These are phyloP conservation scores for Casuarina equisetifolia DNA, from an alignment of 306 rosid genomes.

Conservation along the genomic window DNA sequence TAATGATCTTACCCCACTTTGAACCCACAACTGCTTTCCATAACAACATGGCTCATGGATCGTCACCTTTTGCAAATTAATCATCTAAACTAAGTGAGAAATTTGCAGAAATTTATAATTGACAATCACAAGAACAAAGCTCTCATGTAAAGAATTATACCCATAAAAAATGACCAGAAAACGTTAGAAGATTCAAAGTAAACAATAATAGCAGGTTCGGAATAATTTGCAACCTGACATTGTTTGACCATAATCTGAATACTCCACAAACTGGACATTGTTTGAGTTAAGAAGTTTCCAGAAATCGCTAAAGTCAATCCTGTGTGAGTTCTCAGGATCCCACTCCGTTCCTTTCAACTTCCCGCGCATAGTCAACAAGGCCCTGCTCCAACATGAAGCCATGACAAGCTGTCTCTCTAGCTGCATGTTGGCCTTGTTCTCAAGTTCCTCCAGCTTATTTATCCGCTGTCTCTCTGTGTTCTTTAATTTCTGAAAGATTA, in stretches of 20 bases:
- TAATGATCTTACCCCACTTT: background rate
- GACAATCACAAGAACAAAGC: background rate
- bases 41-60: background rate
- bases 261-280: slow-evolving; percentile 81
- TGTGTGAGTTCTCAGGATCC: slow-evolving; percentile 92
- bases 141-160: background rate
- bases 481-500: slow-evolving; percentile 64
- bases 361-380: slow-evolving; percentile 69
- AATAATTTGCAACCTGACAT: slow-evolving; percentile 65
- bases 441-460: slow-evolving; percentile 73
- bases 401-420: slow-evolving; percentile 94
- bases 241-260: slow-evolving; percentile 88
- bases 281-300: slow-evolving; percentile 73
- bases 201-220: background rate
- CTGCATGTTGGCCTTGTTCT: slow-evolving; percentile 75
- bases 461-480: slow-evolving; percentile 71
- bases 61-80: background rate
- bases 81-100: background rate
- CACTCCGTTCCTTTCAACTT: slow-evolving; percentile 87
- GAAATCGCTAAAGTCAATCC: slow-evolving; percentile 81
- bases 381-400: slow-evolving; percentile 92
- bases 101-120: background rate
- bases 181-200: background rate
- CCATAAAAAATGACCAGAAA: background rate
- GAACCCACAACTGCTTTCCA: background rate